A percentile compares a stretch with the other conserved stretches of the same genome.
These are phyloP conservation scores for Sphaerulina populicola DNA, from an alignment of 2,329 filamentous ascomycete species.

Conservation along the genomic window DNA sequence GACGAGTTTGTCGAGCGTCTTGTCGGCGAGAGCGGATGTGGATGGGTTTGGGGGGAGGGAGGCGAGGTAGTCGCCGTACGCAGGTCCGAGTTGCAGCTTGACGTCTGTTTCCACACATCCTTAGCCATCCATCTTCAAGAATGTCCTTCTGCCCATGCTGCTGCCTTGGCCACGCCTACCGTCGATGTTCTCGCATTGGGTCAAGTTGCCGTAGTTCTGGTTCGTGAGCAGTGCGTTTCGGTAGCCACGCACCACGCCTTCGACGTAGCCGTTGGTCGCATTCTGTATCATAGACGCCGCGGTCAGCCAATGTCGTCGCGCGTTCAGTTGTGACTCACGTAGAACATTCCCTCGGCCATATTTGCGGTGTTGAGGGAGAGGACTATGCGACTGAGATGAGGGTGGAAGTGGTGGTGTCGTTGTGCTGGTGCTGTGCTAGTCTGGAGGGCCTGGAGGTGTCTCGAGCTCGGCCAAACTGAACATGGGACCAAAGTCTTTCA, in stretches of 20 bases:
- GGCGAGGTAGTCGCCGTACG: slow-evolving; percentile 94
- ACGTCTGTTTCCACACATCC: slow-evolving; percentile 58
- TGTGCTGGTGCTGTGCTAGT: not conserved
- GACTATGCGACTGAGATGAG: not conserved
- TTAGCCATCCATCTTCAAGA: slow-evolving; percentile 17
- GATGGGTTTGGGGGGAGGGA: slow-evolving; percentile 92
- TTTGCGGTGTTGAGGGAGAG: slow-evolving; percentile 21
- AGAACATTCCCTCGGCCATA: slow-evolving; percentile 41
- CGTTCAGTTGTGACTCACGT: slow-evolving; percentile 10
- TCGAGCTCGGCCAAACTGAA: not conserved
- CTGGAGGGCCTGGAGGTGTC: not conserved
- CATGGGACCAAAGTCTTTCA: not conserved
- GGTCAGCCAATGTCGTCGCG: slow-evolving; percentile 3
- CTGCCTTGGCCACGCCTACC: slow-evolving; percentile 47
- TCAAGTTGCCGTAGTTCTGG: slow-evolving; percentile 89
- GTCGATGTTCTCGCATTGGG: slow-evolving; percentile 95
- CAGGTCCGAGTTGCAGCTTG: slow-evolving; percentile 91
- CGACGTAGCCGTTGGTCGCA: slow-evolving; percentile 66
- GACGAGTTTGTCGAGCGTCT: slow-evolving; percentile 96
- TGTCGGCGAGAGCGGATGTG: slow-evolving; percentile 85
- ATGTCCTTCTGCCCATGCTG: not conserved
- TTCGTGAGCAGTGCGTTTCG: slow-evolving; percentile 84
- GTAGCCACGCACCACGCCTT: slow-evolving; percentile 95
- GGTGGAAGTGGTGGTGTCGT: not conserved
- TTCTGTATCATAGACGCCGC: slow-evolving; percentile 39